Evolutionary conservation across 495 filamentous ascomycete genomes (phyloP).

Genomic region (Penicillium coprophilum): DNA sequence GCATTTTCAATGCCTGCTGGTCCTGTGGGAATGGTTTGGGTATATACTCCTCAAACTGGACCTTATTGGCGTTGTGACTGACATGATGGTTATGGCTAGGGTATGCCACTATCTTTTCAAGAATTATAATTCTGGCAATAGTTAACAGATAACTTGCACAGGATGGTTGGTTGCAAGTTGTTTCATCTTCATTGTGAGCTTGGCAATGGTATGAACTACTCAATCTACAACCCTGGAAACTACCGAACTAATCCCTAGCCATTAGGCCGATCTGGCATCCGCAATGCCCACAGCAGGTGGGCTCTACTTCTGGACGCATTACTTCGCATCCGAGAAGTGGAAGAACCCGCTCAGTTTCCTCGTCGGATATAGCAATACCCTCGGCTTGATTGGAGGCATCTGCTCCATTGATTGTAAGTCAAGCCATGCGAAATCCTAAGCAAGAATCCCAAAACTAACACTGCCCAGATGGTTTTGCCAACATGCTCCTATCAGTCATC

Average conservation of each 20-base stretch:
- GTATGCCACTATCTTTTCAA: slow-evolving; percentile 16
- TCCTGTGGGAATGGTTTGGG: slow-evolving; percentile 70
- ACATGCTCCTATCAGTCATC: slow-evolving; percentile 55
- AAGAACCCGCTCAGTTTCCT: slow-evolving; percentile 66
- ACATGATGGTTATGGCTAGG: slow-evolving; percentile 16
- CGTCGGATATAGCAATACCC: slow-evolving; percentile 70
- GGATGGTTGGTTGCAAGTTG: slow-evolving; percentile 62
- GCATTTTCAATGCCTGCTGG: slow-evolving; percentile 66
- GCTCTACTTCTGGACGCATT: slow-evolving; percentile 72
- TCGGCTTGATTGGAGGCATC: slow-evolving; percentile 64
- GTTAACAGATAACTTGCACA: slow-evolving; percentile 24
- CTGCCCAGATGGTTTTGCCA: slow-evolving; percentile 45
- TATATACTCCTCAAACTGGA: slow-evolving; percentile 13
- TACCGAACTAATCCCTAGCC: not conserved
- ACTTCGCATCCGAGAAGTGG: slow-evolving; percentile 58
- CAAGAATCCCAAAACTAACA: not conserved
- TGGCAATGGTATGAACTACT: slow-evolving; percentile 55
- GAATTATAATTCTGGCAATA: not conserved
- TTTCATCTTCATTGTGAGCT: slow-evolving; percentile 64
- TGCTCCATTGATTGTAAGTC: slow-evolving; percentile 58
- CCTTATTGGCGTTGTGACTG: slow-evolving; percentile 14
- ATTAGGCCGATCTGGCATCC: slow-evolving; percentile 62
- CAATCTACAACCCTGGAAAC: not conserved
- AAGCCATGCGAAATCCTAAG: not conserved
- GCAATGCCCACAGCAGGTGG: slow-evolving; percentile 71